Conservation (phyloP, 805 yeast genomes). For the Candida manassasensis region DNA sequence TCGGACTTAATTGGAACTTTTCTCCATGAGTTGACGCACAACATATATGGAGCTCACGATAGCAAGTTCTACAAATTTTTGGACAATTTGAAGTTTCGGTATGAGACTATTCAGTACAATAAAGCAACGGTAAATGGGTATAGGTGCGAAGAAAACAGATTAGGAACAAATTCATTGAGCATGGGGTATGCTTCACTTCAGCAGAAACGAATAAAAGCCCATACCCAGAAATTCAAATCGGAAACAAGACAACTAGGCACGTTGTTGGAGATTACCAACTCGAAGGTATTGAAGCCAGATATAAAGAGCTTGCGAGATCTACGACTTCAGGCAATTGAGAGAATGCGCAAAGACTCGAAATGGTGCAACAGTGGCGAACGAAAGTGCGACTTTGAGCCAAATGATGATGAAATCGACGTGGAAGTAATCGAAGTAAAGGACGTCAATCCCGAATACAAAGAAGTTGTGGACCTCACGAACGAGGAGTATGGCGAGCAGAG, state of each 20-base stretch:
- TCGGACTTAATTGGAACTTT: conserved; percentile 72
- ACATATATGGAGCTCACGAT: conserved; percentile 77
- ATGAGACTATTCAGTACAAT: conserved; percentile 37
- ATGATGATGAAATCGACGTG: conserved; percentile 41
- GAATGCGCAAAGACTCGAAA: conserved; percentile 49
- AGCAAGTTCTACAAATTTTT: conserved; percentile 58
- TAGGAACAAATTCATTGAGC: conserved; percentile 31
- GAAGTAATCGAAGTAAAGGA: conserved; percentile 15
- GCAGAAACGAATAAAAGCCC: conserved; percentile 39
- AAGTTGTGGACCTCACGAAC: conserved; percentile 14
- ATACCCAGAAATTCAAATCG: conserved; percentile 36
- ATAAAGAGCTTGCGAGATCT: conserved; percentile 32
- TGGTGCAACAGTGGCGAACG: conserved; percentile 36
- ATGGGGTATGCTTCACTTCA: conserved; percentile 17
- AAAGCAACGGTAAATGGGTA: conserved; percentile 43
- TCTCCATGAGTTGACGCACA: conserved; percentile 86
- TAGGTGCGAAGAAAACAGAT: conserved; percentile 41
- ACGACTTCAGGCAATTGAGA: conserved; percentile 58
- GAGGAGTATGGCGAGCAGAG: conserved; percentile 9
- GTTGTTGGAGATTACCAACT: conserved; percentile 5
- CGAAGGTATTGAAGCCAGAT: conserved; percentile 4
- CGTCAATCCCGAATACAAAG: conserved; percentile 5
- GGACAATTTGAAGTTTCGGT: conserved; percentile 56
- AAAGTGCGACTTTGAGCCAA: conserved; percentile 31
- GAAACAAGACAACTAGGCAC: conserved; percentile 32